phyloP scores from a whole-genome alignment of 148 eudicot species.

The Silene uniflora region DNA sequence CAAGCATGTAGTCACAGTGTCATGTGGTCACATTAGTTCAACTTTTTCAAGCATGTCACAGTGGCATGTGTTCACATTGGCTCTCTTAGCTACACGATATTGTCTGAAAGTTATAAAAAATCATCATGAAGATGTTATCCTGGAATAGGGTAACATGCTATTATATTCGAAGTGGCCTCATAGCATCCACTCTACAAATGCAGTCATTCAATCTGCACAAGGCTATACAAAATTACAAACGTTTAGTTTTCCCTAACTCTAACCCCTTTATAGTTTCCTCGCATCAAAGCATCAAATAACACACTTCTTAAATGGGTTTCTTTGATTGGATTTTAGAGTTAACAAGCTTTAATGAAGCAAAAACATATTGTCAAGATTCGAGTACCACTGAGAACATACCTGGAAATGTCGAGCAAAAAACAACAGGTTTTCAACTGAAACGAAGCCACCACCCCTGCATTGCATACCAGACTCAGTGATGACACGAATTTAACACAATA shows the following conservation, averaged over 20 bases:
- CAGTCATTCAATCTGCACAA: neutral
- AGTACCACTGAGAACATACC: slow-evolving; percentile 37
- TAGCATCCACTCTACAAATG: no score
- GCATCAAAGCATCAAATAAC: neutral
- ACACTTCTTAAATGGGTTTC: neutral
- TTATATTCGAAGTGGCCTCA: neutral
- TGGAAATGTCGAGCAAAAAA: slow-evolving; percentile 75
- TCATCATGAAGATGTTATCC: neutral
- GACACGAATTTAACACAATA: slow-evolving; percentile 9
- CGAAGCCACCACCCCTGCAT: slow-evolving; percentile 93
- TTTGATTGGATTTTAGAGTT: neutral
- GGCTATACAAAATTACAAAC: neutral
- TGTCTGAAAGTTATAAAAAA: neutral
- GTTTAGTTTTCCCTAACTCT: neutral
- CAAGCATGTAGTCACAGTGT: neutral
- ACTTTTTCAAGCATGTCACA: slow-evolving; percentile 9
- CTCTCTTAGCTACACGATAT: neutral
- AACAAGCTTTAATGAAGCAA: neutral
- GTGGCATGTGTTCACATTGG: neutral
- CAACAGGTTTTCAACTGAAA: slow-evolving; percentile 85
- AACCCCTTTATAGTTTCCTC: neutral
- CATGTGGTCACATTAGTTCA: neutral
- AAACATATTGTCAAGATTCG: neutral
- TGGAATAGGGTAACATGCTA: neutral
- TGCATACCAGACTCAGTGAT: slow-evolving; percentile 18